Base-by-base conservation (phyloP, 768 basidiomycete species). In the Calocera cornea region DNA sequence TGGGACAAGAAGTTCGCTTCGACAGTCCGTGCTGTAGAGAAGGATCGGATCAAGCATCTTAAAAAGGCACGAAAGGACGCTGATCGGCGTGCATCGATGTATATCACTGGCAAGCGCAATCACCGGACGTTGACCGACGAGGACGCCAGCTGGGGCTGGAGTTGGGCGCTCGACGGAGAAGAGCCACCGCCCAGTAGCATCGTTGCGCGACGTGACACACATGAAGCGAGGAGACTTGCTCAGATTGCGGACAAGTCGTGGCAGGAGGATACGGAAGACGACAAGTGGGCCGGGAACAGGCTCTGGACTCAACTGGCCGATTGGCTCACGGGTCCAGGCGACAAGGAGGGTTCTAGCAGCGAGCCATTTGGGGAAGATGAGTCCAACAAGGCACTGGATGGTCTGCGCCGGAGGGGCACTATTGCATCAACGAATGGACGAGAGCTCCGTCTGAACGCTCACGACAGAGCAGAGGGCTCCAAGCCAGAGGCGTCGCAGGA, bases 161-260 rank as follows among this genome's bases (percentile, higher is more conserved):
- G 87, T 22, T 97, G 90, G 93, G 92, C 87, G 5, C 76, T 92
- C 67, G 87, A 91, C 69, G 84, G 80, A 17, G 94, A 97, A 77
- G 80, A 81, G 22, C 95, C 95, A 1, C 95, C 95, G 2, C 90
- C 95, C 1, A 90, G 88, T 72, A 94, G 92, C 65, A 92, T 97
- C 71, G 90, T 90, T 34, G 86, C 90, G n/a, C 80, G 94, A 67
- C 78, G 93, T 65, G 95, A 98, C 72, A 95, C 92, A 3, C 79
- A 80, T 41, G 90, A 93, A 77, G 91, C 90, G 11, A 79, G 86
- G 29, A 79, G 82, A 72, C 78, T 93, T 41, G 89, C 88, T 29
- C 83, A 81, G 64, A 81, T 90, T 38, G 91, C 90, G 3, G 90
- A 92, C 73, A 81, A 83, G 74, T 80, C 83, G 17, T 78, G 86